These are phyloP conservation scores for Euphrasia confusa DNA, from an alignment of 257 asterid species.

Conservation along the genomic window DNA sequence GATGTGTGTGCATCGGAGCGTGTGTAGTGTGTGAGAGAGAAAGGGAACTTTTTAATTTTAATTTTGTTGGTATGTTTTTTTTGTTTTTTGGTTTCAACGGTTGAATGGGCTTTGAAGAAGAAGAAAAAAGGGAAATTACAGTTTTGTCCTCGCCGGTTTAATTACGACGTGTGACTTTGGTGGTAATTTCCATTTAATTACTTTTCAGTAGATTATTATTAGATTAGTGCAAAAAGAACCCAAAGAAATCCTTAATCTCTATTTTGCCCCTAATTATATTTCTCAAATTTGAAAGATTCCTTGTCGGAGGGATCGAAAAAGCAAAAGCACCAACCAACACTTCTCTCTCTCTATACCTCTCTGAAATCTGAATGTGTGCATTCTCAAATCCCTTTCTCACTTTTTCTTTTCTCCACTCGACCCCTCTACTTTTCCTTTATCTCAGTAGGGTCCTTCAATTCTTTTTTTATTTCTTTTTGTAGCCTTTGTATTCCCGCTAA, in stretches of 20 bases:
- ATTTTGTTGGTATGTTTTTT: background rate
- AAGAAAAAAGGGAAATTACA: conserved; percentile 11
- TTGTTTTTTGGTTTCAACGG: background rate
- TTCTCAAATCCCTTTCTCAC: conserved; percentile 64
- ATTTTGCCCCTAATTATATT: no score
- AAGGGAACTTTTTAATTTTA: background rate
- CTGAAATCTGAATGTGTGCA: conserved; percentile 27
- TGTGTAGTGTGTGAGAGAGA: conserved; percentile 19
- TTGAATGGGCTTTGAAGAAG: conserved; percentile 4
- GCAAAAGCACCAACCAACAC: conserved; percentile 55
- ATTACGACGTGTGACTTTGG: background rate
- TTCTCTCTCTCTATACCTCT: conserved; percentile 27
- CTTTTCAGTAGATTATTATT: no score
- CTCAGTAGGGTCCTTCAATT: background rate
- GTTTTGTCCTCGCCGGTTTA: conserved; percentile 30
- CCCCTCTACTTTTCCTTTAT: conserved; percentile 9
- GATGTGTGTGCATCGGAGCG: conserved; percentile 13
- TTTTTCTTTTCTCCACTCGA: conserved; percentile 19
- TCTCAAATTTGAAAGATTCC: conserved; percentile 69
- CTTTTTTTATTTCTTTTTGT: conserved; percentile 2
- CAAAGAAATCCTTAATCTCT: no score
- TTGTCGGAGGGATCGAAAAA: conserved; percentile 40
- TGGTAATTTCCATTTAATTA: no score
- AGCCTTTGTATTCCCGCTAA: conserved; percentile 23
- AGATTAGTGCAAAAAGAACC: no score